Evolutionary conservation across 1,139 yeast genomes (phyloP).

Genomic region (Hansenula lynferdii): DNA sequence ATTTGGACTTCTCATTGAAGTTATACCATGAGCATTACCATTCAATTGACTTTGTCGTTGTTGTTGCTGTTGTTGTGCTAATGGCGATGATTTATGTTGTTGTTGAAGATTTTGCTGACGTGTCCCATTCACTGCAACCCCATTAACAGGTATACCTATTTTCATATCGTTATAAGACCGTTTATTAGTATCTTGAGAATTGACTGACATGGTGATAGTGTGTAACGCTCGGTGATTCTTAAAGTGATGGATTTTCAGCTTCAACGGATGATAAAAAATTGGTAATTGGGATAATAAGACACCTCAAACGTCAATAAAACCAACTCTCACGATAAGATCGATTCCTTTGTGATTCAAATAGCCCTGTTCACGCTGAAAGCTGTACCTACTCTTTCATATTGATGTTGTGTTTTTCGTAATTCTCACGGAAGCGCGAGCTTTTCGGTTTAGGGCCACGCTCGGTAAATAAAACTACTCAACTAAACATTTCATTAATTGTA

Average conservation of each 20-base stretch:
- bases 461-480: background rate
- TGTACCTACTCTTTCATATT: background rate
- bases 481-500: too few species aligned
- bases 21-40: slow-evolving; percentile 37
- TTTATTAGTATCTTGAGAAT: slow-evolving; percentile 8
- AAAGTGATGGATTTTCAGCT: background rate
- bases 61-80: slow-evolving; percentile 29
- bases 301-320: background rate
- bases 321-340: background rate
- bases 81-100: slow-evolving; percentile 25
- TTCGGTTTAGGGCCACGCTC: too few species aligned
- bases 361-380: too few species aligned
- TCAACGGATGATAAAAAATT: background rate
- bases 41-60: slow-evolving; percentile 37
- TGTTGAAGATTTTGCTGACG: slow-evolving; percentile 12
- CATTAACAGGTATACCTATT: slow-evolving; percentile 23
- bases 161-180: slow-evolving; percentile 19
- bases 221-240: background rate
- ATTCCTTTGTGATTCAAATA: background rate
- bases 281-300: background rate
- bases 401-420: background rate
- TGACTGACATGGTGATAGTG: slow-evolving; percentile 6
- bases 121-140: slow-evolving; percentile 2
- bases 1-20: slow-evolving; percentile 25
- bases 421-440: background rate